Percentiles rank a stretch among this genome's conserved stretches.
phyloP scores from a whole-genome alignment of 305 asterid genomes.

The Fraxinus velutina region DNA sequence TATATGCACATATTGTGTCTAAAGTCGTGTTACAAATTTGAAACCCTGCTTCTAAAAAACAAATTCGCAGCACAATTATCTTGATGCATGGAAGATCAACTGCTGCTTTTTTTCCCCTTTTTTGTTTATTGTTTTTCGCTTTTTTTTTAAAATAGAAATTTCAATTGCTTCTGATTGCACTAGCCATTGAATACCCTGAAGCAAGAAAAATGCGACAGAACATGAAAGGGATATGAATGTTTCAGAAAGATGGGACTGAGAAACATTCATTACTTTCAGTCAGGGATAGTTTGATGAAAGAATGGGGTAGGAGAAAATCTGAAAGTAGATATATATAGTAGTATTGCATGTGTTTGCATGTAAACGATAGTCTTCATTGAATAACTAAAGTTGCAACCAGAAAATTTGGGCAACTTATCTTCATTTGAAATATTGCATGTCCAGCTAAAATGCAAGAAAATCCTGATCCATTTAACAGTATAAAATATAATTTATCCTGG shows the following conservation, averaged over 20 bases:
- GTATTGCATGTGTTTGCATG: neutral
- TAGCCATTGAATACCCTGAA: neutral
- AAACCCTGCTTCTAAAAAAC: neutral
- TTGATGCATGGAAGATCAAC: neutral
- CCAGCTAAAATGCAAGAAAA: neutral
- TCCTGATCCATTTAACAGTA: neutral
- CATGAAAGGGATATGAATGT: neutral
- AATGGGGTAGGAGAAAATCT: neutral
- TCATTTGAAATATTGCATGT: neutral
- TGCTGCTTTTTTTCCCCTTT: neutral
- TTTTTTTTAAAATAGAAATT: neutral
- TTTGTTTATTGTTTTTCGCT: too few relatives aligned
- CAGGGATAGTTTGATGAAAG: neutral
- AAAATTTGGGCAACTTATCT: conserved; percentile 2
- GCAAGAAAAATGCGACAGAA: neutral
- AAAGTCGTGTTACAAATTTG: neutral
- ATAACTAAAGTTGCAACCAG: neutral
- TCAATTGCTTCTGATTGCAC: neutral
- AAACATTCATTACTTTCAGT: neutral
- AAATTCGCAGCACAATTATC: neutral
- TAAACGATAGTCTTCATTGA: neutral
- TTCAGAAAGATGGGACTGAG: neutral
- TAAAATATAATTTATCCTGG: neutral
- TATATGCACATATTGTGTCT: neutral
- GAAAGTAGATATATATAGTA: neutral